These are phyloP conservation scores for Suhomyces bolitotheri DNA, from an alignment of 1,139 yeast genomes.

Conservation along the genomic window DNA sequence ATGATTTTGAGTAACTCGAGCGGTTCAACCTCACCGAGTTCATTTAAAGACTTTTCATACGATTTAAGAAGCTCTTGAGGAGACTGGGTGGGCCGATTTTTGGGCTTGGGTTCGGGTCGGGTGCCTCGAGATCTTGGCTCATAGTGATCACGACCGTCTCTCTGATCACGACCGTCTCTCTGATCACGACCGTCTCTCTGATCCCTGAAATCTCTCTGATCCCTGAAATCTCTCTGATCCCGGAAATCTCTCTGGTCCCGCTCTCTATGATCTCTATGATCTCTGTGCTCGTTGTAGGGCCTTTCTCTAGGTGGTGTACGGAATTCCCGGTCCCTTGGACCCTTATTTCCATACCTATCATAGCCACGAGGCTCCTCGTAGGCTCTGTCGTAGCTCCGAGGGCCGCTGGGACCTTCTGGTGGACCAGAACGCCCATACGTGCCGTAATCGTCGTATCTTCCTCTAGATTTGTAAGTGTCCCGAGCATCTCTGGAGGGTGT, in stretches of 20 bases:
- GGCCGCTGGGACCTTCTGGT: not conserved
- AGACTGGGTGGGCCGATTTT: constrained; percentile 14
- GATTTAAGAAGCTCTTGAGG: constrained; percentile 23
- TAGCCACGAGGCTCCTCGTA: not conserved
- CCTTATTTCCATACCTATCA: not conserved
- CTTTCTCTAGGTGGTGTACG: not conserved
- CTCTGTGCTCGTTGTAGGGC: too few species aligned
- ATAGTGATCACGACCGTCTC: constrained; percentile 6
- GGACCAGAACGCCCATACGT: not conserved
- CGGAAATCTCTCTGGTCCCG: constrained; percentile 6
- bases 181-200: constrained; percentile 1
- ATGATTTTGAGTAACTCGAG: constrained; percentile 39
- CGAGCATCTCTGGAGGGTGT: not conserved
- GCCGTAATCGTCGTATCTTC: constrained; percentile 8
- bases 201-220: not conserved
- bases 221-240: constrained; percentile 8
- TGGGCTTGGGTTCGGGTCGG: not conserved
- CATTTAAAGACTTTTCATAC: constrained; percentile 24
- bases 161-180: not conserved
- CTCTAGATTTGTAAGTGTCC: not conserved
- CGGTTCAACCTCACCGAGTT: constrained; percentile 23
- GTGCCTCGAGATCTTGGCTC: constrained; percentile 1
- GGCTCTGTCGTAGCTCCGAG: constrained; percentile 1
- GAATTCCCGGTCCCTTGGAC: not conserved
- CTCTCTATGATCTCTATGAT: not conserved